Evolutionary conservation across 2,329 filamentous ascomycete species (phyloP).

Genomic region (Aspergillus pseudotamarii): DNA sequence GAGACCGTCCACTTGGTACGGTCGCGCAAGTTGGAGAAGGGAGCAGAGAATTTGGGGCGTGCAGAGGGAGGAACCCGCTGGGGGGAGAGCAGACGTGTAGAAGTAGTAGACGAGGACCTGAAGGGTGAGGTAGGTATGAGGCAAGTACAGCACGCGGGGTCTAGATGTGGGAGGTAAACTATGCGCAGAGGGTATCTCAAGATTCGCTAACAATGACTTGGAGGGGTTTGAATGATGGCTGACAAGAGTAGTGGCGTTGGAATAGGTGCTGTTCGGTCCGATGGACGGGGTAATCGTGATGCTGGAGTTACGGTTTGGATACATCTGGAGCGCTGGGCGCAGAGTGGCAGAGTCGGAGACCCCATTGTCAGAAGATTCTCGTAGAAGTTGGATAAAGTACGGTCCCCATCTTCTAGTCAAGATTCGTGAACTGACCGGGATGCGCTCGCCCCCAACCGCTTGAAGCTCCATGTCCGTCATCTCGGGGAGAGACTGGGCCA

Average conservation of each 20-base stretch:
- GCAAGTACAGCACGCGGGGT: conserved; percentile 86
- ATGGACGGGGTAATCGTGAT: conserved; percentile 76
- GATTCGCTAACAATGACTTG: conserved; percentile 41
- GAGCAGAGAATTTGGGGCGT: conserved; percentile 96
- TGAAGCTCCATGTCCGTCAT: conserved; percentile 96
- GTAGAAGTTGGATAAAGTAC: conserved; percentile 89
- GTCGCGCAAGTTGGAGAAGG: conserved; percentile 86
- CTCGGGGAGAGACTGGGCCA: conserved; percentile 78
- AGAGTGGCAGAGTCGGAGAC: conserved; percentile 73
- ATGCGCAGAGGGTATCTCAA: conserved; percentile 58
- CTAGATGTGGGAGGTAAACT: conserved; percentile 62
- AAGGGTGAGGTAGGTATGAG: conserved; percentile 86
- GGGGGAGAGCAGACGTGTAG: conserved; percentile 87
- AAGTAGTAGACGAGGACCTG: conserved; percentile 90
- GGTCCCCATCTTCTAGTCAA: conserved; percentile 89
- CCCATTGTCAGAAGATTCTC: conserved; percentile 75
- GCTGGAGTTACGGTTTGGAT: conserved; percentile 73
- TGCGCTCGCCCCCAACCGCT: conserved; percentile 84
- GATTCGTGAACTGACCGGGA: conserved; percentile 90
- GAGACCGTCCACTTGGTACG: conserved; percentile 90
- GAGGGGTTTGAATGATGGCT: conserved; percentile 35
- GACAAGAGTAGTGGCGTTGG: conserved; percentile 45
- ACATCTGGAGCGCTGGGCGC: conserved; percentile 61
- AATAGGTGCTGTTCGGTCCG: conserved; percentile 44
- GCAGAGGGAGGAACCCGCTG: conserved; percentile 74